phyloP scores from a whole-genome alignment of 2,329 filamentous ascomycete species.

The Saccharata proteae region DNA sequence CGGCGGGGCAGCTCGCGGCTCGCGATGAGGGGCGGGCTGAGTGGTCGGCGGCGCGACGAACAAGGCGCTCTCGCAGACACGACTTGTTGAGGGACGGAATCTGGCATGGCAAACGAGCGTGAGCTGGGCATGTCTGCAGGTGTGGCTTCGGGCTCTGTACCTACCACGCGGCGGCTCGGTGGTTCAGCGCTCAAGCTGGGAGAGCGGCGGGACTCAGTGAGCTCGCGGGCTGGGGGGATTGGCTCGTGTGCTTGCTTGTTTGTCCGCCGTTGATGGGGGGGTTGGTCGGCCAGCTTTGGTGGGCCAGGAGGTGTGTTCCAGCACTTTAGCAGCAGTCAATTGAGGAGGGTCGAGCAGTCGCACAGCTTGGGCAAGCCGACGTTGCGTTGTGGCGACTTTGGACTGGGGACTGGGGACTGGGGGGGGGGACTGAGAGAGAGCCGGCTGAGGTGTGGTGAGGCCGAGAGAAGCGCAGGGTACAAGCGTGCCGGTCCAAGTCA shows the following conservation, averaged over 20 bases:
- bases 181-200: too few relatives aligned
- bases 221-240: constrained; percentile 1
- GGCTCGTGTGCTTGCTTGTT: too few relatives aligned
- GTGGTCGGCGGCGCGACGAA: constrained; percentile 1
- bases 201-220: constrained; percentile 3
- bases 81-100: constrained; percentile 2
- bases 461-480: constrained; percentile 6
- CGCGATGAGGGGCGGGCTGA: constrained; percentile 1
- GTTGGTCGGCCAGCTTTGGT: constrained; percentile 5
- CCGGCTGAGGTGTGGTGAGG: constrained; percentile 5
- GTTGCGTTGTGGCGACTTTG: constrained; percentile 2
- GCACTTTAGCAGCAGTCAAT: too few relatives aligned
- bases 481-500: constrained; percentile 3
- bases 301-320: too few relatives aligned
- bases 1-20: constrained; percentile 1
- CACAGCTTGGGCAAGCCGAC: constrained; percentile 7
- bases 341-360: constrained; percentile 5
- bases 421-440: not conserved
- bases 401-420: constrained; percentile 1
- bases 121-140: too few relatives aligned
- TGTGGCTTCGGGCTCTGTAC: too few relatives aligned
- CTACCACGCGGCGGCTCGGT: too few relatives aligned
- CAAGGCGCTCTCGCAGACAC: too few relatives aligned
- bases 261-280: constrained; percentile 3
- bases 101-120: constrained; percentile 1